A percentile compares a stretch with the other conserved stretches of the same genome.
These are phyloP conservation scores for Rhodotorula sphaerocarpa DNA, from an alignment of 768 basidiomycete genomes.

Conservation along the genomic window DNA sequence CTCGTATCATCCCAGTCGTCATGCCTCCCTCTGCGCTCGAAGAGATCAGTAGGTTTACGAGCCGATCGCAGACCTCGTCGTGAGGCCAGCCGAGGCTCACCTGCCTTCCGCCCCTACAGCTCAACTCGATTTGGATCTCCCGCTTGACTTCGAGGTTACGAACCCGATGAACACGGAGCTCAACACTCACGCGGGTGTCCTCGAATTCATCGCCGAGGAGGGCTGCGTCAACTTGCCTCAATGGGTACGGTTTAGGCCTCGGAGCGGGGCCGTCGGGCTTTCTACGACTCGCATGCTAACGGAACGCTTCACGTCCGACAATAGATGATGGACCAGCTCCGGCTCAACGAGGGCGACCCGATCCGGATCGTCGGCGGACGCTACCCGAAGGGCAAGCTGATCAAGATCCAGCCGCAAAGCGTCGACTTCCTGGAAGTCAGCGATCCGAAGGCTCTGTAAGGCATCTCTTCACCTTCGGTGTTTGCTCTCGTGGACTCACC, in stretches of 20 bases:
- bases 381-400: conserved; percentile 83
- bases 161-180: conserved; percentile 76
- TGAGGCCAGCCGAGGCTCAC: not conserved
- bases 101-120: conserved; percentile 43
- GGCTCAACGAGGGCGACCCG: conserved; percentile 86
- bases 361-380: conserved; percentile 83
- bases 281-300: too few species aligned
- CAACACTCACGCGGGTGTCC: conserved; percentile 86
- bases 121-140: conserved; percentile 73
- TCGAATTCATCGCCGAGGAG: conserved; percentile 97
- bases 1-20: conserved; percentile 75
- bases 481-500: not conserved
- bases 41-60: conserved; percentile 53
- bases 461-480: conserved; percentile 35
- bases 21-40: conserved; percentile 96
- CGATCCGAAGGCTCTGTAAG: conserved; percentile 95
- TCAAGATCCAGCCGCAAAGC: conserved; percentile 93
- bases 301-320: too few species aligned
- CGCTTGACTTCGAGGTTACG: conserved; percentile 93
- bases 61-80: too few species aligned
- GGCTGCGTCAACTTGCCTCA: conserved; percentile 89
- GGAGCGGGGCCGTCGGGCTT: too few species aligned
- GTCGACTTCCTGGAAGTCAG: conserved; percentile 93
- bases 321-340: conserved; percentile 93
- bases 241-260: conserved; percentile 63